Evolutionary conservation across 176 grass and related monocot genomes (phyloP).

Genomic region (Carex parvula): DNA sequence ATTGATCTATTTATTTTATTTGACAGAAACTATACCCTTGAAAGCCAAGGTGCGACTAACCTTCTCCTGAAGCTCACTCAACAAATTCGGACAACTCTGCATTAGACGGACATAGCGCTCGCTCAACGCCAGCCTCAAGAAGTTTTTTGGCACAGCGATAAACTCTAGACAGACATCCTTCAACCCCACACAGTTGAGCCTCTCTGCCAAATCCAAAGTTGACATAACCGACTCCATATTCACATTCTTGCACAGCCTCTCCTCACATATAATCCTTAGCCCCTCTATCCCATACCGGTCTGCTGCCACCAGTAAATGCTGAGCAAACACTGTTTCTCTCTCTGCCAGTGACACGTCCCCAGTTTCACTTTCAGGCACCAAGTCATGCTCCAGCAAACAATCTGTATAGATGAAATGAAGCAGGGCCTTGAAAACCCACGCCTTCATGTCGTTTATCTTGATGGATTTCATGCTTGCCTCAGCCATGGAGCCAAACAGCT

Average conservation of each 20-base stretch:
- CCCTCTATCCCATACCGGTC: slow-evolving; percentile 50
- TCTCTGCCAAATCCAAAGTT: slow-evolving; percentile 47
- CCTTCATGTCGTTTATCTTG: background rate
- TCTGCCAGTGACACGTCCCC: background rate
- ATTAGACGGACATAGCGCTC: background rate
- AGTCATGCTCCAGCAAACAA: slow-evolving; percentile 9
- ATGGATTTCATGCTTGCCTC: background rate
- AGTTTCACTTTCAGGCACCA: background rate
- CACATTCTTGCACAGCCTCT: slow-evolving; percentile 27
- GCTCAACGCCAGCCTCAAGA: slow-evolving; percentile 31
- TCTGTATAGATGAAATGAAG: slow-evolving; percentile 52
- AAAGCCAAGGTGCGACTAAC: slow-evolving; percentile 7
- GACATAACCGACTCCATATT: slow-evolving; percentile 22
- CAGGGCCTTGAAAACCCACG: slow-evolving; percentile 35
- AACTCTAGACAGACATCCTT: slow-evolving; percentile 50
- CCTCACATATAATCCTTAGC: slow-evolving; percentile 42
- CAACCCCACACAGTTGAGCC: slow-evolving; percentile 32
- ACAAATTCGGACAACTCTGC: slow-evolving; percentile 12
- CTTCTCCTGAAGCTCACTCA: slow-evolving; percentile 20
- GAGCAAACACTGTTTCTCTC: slow-evolving; percentile 16
- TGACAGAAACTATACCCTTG: background rate
- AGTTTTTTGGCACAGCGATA: slow-evolving; percentile 25
- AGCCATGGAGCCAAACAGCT: slow-evolving; percentile 33
- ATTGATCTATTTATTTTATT: background rate
- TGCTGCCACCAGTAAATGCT: slow-evolving; percentile 29